A percentile compares a stretch with the other conserved stretches of the same genome.
These are phyloP conservation scores for Diaporthe sp. DNA, from an alignment of 2,329 filamentous ascomycete species.

Conservation along the genomic window DNA sequence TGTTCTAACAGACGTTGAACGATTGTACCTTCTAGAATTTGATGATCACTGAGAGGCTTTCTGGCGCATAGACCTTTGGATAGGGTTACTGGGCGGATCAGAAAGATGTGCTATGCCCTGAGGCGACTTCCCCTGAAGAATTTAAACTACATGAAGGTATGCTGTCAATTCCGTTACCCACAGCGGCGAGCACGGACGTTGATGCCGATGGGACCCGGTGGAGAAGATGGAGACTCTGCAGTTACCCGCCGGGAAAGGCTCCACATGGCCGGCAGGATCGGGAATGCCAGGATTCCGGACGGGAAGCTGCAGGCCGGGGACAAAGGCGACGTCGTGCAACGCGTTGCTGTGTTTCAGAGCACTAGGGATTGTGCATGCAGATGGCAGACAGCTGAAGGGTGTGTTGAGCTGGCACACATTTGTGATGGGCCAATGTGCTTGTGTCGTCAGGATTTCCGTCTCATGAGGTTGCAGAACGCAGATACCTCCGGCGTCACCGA, in stretches of 20 bases:
- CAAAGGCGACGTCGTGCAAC: slow-evolving; percentile 3
- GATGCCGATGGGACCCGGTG: slow-evolving; percentile 5
- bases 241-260: background rate
- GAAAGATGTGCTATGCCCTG: background rate
- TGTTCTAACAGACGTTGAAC: background rate
- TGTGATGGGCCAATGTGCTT: background rate
- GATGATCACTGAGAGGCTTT: background rate
- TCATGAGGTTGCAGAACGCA: background rate
- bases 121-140: background rate
- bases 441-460: background rate
- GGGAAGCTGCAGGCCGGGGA: slow-evolving; percentile 16
- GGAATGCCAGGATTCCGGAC: slow-evolving; percentile 6
- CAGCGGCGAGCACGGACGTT: background rate
- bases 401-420: background rate
- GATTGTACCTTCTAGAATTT: background rate
- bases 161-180: background rate
- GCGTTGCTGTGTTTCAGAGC: background rate
- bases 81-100: background rate
- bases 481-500: slow-evolving; percentile 5
- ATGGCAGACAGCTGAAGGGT: background rate
- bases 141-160: background rate
- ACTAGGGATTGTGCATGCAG: slow-evolving; percentile 1
- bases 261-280: slow-evolving; percentile 8
- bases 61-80: background rate
- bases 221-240: slow-evolving; percentile 16